phyloP scores from a whole-genome alignment of 768 basidiomycete species.

The Termitomyces sp. region DNA sequence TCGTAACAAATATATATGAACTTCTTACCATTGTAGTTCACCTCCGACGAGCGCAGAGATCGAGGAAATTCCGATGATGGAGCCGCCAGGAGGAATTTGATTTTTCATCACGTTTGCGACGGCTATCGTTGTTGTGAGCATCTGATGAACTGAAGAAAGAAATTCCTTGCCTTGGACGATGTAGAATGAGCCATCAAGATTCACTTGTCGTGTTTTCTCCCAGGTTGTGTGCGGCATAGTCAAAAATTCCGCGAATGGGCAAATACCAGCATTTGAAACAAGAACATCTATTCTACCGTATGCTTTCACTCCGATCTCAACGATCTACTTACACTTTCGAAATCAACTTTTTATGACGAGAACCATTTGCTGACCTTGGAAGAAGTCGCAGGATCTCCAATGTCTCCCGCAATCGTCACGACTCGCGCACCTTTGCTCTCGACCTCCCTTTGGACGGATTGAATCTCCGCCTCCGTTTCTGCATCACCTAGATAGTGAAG shows the following conservation, averaged over 20 bases:
- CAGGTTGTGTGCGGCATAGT: slow-evolving; percentile 59
- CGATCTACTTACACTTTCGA: slow-evolving; percentile 40
- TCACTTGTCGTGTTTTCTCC: slow-evolving; percentile 63
- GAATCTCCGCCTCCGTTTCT: slow-evolving; percentile 44
- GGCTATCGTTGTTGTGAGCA: slow-evolving; percentile 29
- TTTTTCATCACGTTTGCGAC: slow-evolving; percentile 70
- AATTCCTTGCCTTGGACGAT: slow-evolving; percentile 49
- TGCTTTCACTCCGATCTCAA: slow-evolving; percentile 46
- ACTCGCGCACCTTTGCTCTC: slow-evolving; percentile 31
- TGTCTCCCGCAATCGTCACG: slow-evolving; percentile 58
- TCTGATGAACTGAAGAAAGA: not conserved
- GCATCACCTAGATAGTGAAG: slow-evolving; percentile 65
- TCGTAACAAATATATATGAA: not conserved
- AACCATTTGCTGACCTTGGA: slow-evolving; percentile 32
- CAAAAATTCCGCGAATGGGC: slow-evolving; percentile 72
- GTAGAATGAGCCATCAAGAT: slow-evolving; percentile 74
- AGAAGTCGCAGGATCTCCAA: slow-evolving; percentile 51
- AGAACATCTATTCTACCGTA: slow-evolving; percentile 60
- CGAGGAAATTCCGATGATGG: slow-evolving; percentile 72
- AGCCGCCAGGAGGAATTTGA: slow-evolving; percentile 65
- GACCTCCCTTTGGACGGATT: slow-evolving; percentile 40
- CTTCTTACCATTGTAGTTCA: slow-evolving; percentile 52
- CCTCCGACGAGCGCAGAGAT: slow-evolving; percentile 78
- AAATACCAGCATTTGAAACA: slow-evolving; percentile 54
- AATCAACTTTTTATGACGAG: not conserved